phyloP scores from a whole-genome alignment of 1,284 basidiomycete genomes.

The Microbotryomycetes sp. region DNA sequence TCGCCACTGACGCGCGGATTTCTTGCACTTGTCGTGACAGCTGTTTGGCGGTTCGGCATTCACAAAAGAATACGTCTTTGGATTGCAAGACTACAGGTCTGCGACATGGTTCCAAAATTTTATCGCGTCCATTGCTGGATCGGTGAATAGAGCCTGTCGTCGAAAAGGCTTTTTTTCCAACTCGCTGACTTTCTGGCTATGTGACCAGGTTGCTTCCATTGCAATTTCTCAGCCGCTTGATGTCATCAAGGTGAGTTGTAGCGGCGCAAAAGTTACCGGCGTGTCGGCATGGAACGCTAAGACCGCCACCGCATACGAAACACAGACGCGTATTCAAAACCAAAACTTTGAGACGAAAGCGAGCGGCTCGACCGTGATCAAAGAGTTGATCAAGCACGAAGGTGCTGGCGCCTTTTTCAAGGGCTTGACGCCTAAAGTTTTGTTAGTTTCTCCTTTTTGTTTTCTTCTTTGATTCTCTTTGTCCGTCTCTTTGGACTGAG shows the following conservation, averaged over 20 bases:
- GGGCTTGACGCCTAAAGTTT: constrained; percentile 62
- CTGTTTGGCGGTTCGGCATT: constrained; percentile 92
- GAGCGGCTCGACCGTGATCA: constrained; percentile 74
- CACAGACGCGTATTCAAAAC: constrained; percentile 85
- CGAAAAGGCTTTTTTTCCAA: neutral
- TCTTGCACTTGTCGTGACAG: constrained; percentile 43
- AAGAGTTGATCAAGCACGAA: constrained; percentile 82
- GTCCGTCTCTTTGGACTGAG: neutral
- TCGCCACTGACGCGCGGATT: neutral
- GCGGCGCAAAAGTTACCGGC: neutral
- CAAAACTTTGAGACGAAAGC: constrained; percentile 91
- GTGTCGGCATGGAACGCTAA: constrained; percentile 7
- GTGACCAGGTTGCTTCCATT: constrained; percentile 64
- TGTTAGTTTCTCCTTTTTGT: constrained; percentile 1
- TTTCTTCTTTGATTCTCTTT: constrained; percentile 4
- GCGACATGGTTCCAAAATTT: constrained; percentile 94
- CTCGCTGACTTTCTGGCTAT: neutral
- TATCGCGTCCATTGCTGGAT: constrained; percentile 85
- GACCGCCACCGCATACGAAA: constrained; percentile 8
- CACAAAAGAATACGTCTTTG: constrained; percentile 89
- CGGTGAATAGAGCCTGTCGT: constrained; percentile 42
- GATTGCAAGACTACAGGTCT: constrained; percentile 77
- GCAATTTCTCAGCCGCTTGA: constrained; percentile 94
- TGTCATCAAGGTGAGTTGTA: constrained; percentile 60
- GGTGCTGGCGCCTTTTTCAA: constrained; percentile 88